These are phyloP conservation scores for Colletotrichum sp. DNA, from an alignment of 2,329 filamentous ascomycete genomes.

Conservation along the genomic window DNA sequence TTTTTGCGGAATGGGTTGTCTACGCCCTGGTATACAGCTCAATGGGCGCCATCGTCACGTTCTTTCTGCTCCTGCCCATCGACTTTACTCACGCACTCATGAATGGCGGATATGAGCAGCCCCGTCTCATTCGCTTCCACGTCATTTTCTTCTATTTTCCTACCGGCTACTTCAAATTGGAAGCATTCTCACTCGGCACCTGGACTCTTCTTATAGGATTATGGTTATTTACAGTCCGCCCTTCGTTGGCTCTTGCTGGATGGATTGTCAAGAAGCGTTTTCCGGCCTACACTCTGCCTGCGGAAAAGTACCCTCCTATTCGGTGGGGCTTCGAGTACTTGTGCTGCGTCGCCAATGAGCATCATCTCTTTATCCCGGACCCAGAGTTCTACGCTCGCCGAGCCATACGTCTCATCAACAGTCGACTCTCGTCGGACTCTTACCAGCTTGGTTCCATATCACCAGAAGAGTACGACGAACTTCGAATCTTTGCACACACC, in stretches of 20 bases:
- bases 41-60: not conserved
- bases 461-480: accelerated
- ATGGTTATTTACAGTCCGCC: accelerated
- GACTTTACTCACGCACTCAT: too few species aligned
- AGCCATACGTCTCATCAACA: not conserved
- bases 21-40: not conserved
- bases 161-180: not conserved
- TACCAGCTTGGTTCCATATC: accelerated
- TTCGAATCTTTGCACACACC: not conserved
- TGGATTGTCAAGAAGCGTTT: not conserved
- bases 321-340: not conserved
- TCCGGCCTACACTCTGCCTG: not conserved
- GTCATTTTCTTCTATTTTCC: accelerated
- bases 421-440: accelerated
- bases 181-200: not conserved
- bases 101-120: too few species aligned
- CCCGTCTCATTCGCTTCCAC: too few species aligned
- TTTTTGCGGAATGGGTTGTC: not conserved
- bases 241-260: accelerated
- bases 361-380: not conserved
- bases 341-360: not conserved
- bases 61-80: not conserved
- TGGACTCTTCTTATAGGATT: accelerated
- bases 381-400: accelerated
- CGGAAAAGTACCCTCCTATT: not conserved